Evolutionary conservation across 1,139 yeast genomes (phyloP), one percentile per base, ranked within the genome.

Genomic region (Suhomyces bolitotheri): DNA sequence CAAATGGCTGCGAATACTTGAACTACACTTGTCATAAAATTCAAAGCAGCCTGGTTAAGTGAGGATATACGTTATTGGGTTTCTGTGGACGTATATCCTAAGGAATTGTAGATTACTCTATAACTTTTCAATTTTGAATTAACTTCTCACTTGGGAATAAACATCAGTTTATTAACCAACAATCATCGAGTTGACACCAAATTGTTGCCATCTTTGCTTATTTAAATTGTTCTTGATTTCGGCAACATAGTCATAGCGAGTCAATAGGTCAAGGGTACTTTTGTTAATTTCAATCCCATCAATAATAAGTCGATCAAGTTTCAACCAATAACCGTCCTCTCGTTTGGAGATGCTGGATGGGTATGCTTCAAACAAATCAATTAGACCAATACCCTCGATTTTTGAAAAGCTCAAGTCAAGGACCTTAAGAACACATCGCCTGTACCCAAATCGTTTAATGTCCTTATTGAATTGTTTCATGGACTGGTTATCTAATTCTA

Each of bases 381-480:
- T 56, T n/a, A 70, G 49, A 2, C 73, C 73, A 15, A 64, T 56
- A 0, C 76, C 76, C 35, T 64, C 64, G 4, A 70, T 50, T 27
- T 49, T 54, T 3, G 37, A 40, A 38, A 64, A 68, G 39, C 74
- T 65, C 9, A 70, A 40, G 41, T 70, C 75, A 14, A 70, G 45
- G 2, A 50, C 32, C 10, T 49, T 46, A 19, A 67, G 49, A 1
- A 39, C 37, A 23, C 53, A 43, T 1, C 46, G 37, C 2, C 38
- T 39, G n/a, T 55, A 39, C 0, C 58, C 56, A 19, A 47, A 40
- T 10, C 41, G 41, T 10, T 34, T 34, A 13, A 60, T 41, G 35
- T 65, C 71, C 10, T 47, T 46, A 24, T 52, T 45, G 25, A 70
- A 60, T 22, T 49, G 53, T 26, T 53, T 55, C 58, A 69, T 55